Evolutionary conservation across 768 basidiomycete genomes (phyloP).

Genomic region (Multifurca ochricompacta): DNA sequence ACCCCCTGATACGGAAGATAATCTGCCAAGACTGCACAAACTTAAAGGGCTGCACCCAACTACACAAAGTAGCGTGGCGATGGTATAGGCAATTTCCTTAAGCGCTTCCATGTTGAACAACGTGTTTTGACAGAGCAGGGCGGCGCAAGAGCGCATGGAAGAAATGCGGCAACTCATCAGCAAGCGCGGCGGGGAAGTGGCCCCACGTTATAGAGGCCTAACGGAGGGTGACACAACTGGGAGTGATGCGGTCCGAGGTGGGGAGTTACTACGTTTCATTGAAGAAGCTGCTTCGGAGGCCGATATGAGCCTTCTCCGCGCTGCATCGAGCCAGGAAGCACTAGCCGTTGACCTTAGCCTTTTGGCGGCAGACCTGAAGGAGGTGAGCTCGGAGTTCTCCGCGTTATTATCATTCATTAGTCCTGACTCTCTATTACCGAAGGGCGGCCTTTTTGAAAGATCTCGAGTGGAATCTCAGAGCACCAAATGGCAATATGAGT

Average conservation of each 20-base stretch:
- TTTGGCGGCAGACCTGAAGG: slow-evolving; percentile 44
- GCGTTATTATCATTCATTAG: neutral
- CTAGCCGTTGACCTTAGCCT: slow-evolving; percentile 44
- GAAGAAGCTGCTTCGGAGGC: slow-evolving; percentile 49
- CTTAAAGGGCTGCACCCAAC: slow-evolving; percentile 38
- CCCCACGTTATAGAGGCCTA: slow-evolving; percentile 21
- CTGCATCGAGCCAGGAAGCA: slow-evolving; percentile 46
- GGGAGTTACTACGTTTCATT: slow-evolving; percentile 39
- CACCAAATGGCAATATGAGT: slow-evolving; percentile 64
- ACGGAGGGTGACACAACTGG: slow-evolving; percentile 28
- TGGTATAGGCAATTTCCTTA: slow-evolving; percentile 32
- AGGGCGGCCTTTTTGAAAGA: slow-evolving; percentile 54
- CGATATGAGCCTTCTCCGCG: slow-evolving; percentile 47
- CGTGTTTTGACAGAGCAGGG: slow-evolving; percentile 45
- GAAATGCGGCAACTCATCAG: slow-evolving; percentile 75
- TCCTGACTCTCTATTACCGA: slow-evolving; percentile 31
- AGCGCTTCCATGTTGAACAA: neutral
- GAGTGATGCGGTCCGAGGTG: slow-evolving; percentile 13
- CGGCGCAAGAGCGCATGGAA: slow-evolving; percentile 70
- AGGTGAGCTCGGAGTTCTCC: slow-evolving; percentile 35
- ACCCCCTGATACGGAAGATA: slow-evolving; percentile 9
- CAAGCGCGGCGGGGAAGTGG: slow-evolving; percentile 44
- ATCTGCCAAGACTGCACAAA: slow-evolving; percentile 45
- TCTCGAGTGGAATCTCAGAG: slow-evolving; percentile 58
- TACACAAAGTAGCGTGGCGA: slow-evolving; percentile 31